A percentile compares a stretch with the other conserved stretches of the same genome.
These are phyloP conservation scores for Fusarium transvaalense DNA, from an alignment of 2,329 filamentous ascomycete species.

Conservation along the genomic window DNA sequence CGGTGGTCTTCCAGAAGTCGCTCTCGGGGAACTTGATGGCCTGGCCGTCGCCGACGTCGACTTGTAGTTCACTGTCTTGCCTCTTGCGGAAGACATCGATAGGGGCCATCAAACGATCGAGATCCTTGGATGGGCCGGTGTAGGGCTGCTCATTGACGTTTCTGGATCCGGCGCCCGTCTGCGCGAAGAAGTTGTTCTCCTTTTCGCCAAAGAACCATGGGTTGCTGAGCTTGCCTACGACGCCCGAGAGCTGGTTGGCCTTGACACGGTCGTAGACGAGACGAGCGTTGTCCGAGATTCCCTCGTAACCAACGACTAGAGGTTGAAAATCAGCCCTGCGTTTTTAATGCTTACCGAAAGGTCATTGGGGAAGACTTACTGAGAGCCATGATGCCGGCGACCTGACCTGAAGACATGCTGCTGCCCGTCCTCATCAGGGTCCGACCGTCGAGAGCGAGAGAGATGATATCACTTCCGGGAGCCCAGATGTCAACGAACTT, in stretches of 20 bases:
- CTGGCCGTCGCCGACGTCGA: slow-evolving; percentile 2
- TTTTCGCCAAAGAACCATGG: slow-evolving; percentile 13
- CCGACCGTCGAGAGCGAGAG: slow-evolving; percentile 4
- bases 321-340: slow-evolving; percentile 1
- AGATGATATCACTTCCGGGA: slow-evolving; percentile 9
- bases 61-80: slow-evolving; percentile 1
- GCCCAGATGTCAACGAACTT: slow-evolving; percentile 8
- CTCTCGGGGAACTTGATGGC: slow-evolving; percentile 7
- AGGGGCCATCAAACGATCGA: slow-evolving; percentile 2
- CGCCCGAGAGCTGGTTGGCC: slow-evolving; percentile 12
- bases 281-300: slow-evolving; percentile 13
- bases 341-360: slow-evolving; percentile 2
- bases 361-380: slow-evolving; percentile 5
- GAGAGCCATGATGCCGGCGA: slow-evolving; percentile 15
- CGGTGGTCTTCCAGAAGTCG: slow-evolving; percentile 10
- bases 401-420: slow-evolving; percentile 14
- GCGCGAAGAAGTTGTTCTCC: slow-evolving; percentile 12
- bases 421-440: slow-evolving; percentile 8
- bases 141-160: slow-evolving; percentile 12
- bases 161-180: slow-evolving; percentile 6
- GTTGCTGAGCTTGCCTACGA: slow-evolving; percentile 7
- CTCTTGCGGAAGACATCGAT: slow-evolving; percentile 10
- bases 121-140: slow-evolving; percentile 6
- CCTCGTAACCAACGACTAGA: slow-evolving; percentile 7
- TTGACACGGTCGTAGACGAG: slow-evolving; percentile 11